These are phyloP conservation scores for Talaromyces sp. DNA, from an alignment of 2,329 filamentous ascomycete species.

Conservation along the genomic window DNA sequence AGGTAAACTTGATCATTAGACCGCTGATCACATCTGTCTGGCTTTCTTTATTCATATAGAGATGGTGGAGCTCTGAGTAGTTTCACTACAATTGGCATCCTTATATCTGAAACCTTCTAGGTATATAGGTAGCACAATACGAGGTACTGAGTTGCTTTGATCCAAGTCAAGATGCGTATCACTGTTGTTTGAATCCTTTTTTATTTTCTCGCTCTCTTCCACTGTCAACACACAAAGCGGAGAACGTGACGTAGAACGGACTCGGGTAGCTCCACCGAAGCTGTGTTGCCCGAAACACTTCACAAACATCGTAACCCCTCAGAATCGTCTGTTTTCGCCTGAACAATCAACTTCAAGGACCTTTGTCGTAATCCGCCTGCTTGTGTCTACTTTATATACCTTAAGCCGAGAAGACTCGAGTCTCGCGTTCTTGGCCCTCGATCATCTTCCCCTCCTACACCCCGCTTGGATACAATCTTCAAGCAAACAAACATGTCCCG, in stretches of 20 bases:
- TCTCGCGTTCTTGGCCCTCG: not conserved
- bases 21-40: not conserved
- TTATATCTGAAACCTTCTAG: not conserved
- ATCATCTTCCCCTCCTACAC: not conserved
- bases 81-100: not conserved
- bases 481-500: constrained; percentile 35
- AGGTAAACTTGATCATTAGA: not conserved
- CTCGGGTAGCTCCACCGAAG: not conserved
- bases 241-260: not conserved
- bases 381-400: not conserved
- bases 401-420: not conserved
- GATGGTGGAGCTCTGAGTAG: not conserved
- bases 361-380: not conserved
- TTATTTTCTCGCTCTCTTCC: not conserved
- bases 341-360: not conserved
- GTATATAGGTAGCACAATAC: not conserved
- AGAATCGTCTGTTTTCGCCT: not conserved
- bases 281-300: not conserved
- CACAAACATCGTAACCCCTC: not conserved
- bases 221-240: not conserved
- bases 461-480: not conserved
- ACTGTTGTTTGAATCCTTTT: not conserved
- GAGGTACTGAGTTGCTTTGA: not conserved
- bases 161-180: not conserved
- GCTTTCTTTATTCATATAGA: not conserved